Conservation (phyloP, 805 yeast genomes). For the Kodamaea kaohsiungensis region DNA sequence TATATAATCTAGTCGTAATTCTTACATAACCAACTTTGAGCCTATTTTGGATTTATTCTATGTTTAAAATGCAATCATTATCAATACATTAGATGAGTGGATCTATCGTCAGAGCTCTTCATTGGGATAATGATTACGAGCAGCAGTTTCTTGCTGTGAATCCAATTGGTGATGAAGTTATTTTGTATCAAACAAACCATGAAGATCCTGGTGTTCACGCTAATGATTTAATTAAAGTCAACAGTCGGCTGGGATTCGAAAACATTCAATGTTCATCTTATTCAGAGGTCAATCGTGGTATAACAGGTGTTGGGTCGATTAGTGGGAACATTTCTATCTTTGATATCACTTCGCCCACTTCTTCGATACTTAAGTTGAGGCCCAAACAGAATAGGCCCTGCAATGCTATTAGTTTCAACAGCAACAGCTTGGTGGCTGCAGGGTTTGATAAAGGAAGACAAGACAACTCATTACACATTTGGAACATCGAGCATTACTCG, state of each 20-base stretch:
- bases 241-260: constrained; percentile 62
- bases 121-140: constrained; percentile 58
- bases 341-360: constrained; percentile 48
- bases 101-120: constrained; percentile 54
- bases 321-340: constrained; percentile 67
- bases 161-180: constrained; percentile 79
- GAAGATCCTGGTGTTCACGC: constrained; percentile 49
- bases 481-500: constrained; percentile 71
- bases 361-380: constrained; percentile 43
- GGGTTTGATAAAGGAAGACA: constrained; percentile 79
- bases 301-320: constrained; percentile 72
- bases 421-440: constrained; percentile 64
- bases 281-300: constrained; percentile 54
- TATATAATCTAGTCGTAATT: too few relatives aligned
- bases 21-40: too few relatives aligned
- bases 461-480: constrained; percentile 74
- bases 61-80: not conserved
- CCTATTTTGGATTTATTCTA: not conserved
- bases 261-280: constrained; percentile 67
- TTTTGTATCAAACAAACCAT: constrained; percentile 56
- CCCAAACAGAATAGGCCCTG: constrained; percentile 75
- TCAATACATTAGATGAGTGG: constrained; percentile 49
- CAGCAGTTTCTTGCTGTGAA: constrained; percentile 68
- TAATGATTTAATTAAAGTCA: constrained; percentile 52
- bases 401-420: constrained; percentile 70